Percentiles rank a stretch among this genome's conserved stretches.
These are phyloP conservation scores for Fusarium zealandicum DNA, from an alignment of 2,329 filamentous ascomycete species.

Conservation along the genomic window DNA sequence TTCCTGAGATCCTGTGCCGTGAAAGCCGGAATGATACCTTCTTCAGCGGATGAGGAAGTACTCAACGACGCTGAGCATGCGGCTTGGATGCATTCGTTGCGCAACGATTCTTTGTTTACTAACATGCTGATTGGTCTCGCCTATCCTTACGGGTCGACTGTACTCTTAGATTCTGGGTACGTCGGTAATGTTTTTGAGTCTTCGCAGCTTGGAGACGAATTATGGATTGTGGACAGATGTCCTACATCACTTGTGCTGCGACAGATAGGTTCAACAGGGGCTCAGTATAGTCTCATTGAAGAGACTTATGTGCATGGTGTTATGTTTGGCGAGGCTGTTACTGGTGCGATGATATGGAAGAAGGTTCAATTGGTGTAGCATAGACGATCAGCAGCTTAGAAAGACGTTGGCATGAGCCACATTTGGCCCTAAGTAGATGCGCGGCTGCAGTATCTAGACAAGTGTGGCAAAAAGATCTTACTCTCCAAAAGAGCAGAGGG, in stretches of 20 bases:
- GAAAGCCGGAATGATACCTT: no score
- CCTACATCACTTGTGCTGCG: not conserved
- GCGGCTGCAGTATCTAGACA: no score
- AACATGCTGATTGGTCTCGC: not conserved
- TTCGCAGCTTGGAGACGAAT: not conserved
- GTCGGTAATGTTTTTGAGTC: not conserved
- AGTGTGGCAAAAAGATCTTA: no score
- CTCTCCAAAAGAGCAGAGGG: no score
- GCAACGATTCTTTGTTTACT: not conserved
- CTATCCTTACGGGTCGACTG: not conserved
- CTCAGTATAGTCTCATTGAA: not conserved
- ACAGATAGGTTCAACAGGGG: not conserved
- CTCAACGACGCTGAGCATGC: not conserved
- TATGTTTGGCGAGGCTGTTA: not conserved
- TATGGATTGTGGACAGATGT: not conserved
- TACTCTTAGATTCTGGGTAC: not conserved
- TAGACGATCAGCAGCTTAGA: no score
- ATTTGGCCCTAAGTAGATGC: no score
- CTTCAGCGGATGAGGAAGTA: no score
- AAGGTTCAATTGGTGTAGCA: not conserved
- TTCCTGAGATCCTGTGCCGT: no score
- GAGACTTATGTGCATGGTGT: not conserved
- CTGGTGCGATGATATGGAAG: not conserved
- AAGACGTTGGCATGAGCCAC: no score
- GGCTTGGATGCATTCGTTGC: not conserved